These are phyloP conservation scores for Naganishia liquefaciens DNA, from an alignment of 1,284 basidiomycete species.

Conservation along the genomic window DNA sequence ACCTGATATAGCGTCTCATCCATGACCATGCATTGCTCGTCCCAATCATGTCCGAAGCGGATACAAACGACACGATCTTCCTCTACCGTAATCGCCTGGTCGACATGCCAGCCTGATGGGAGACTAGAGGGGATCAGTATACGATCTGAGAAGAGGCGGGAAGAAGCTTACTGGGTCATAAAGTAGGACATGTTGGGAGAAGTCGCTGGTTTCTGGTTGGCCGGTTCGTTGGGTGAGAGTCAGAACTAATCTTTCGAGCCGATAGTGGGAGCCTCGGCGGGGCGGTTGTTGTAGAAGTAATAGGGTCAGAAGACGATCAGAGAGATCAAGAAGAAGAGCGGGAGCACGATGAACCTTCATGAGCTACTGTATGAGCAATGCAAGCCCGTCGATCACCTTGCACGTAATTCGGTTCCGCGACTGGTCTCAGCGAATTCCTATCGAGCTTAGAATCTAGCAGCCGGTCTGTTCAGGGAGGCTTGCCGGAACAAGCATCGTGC, in stretches of 20 bases:
- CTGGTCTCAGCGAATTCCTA: not conserved
- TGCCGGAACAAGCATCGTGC: not conserved
- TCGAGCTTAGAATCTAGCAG: not conserved
- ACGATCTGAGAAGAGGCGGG: not conserved
- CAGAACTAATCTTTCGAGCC: no score
- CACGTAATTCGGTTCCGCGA: not conserved
- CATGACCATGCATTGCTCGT: conserved; percentile 97
- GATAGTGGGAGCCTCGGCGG: no score
- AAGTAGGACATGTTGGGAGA: conserved; percentile 53
- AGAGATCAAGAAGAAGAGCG: no score
- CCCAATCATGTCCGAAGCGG: conserved; percentile 94
- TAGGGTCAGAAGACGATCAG: no score
- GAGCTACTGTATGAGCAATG: not conserved
- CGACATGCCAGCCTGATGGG: conserved; percentile 94
- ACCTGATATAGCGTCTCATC: conserved; percentile 94
- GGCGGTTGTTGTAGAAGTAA: no score
- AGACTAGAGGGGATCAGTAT: conserved; percentile 54
- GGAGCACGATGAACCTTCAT: not conserved
- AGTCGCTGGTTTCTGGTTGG: not conserved
- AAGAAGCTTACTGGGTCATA: conserved; percentile 54
- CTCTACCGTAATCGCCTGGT: conserved; percentile 93
- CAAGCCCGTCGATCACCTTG: not conserved
- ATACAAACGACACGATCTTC: conserved; percentile 94
- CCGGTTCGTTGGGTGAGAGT: not conserved
- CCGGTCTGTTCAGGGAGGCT: not conserved